Evolutionary conservation across 1,284 basidiomycete genomes (phyloP).

Genomic region (Phylloboletellus chloephorus): DNA sequence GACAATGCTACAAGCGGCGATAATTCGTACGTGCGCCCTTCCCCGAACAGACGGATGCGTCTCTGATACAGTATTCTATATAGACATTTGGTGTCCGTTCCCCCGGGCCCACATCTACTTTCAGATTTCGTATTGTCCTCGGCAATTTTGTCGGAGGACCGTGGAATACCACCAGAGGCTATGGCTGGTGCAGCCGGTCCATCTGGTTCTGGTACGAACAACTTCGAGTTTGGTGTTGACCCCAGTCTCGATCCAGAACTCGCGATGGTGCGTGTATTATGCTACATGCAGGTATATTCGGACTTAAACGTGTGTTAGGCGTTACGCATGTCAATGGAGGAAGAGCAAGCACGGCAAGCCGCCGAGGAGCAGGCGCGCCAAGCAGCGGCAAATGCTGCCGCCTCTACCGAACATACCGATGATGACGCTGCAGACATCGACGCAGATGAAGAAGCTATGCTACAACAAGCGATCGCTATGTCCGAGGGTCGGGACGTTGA

Average conservation of each 20-base stretch:
- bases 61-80: constrained; percentile 6
- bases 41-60: constrained; percentile 1
- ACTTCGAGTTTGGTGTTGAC: constrained; percentile 89
- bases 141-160: constrained; percentile 78
- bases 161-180: constrained; percentile 63
- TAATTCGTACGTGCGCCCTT: constrained; percentile 62
- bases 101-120: constrained; percentile 73
- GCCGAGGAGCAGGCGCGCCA: constrained; percentile 42
- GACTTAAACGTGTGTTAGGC: constrained; percentile 50
- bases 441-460: constrained; percentile 63
- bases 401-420: constrained; percentile 26
- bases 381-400: constrained; percentile 29
- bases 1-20: constrained; percentile 74
- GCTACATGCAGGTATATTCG: background rate
- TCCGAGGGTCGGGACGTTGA: constrained; percentile 44
- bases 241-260: constrained; percentile 94
- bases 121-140: constrained; percentile 83
- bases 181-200: constrained; percentile 45
- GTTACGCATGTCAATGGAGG: constrained; percentile 95
- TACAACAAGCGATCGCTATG: constrained; percentile 60
- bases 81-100: constrained; percentile 82
- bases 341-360: constrained; percentile 89
- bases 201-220: constrained; percentile 45
- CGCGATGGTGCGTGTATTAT: constrained; percentile 69
- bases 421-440: constrained; percentile 38